Evolutionary conservation across 2,329 filamentous ascomycete species (phyloP).

Genomic region (Arthrobotrys sinensis): DNA sequence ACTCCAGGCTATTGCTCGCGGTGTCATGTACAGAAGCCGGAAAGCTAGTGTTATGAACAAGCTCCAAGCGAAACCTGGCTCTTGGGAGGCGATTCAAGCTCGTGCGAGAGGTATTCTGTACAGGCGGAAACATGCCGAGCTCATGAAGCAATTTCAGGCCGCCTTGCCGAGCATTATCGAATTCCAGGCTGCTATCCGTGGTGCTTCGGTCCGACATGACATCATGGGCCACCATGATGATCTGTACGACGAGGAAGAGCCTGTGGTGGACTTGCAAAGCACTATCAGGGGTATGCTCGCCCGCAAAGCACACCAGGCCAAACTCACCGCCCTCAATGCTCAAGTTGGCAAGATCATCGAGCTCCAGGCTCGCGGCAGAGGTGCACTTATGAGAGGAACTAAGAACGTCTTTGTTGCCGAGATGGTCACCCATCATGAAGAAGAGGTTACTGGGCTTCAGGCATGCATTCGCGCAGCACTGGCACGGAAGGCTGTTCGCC

Average conservation of each 20-base stretch:
- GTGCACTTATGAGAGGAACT: conserved; percentile 79
- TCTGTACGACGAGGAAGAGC: conserved; percentile 75
- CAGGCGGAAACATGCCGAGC: conserved; percentile 72
- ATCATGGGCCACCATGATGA: conserved; percentile 87
- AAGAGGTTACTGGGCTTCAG: conserved; percentile 80
- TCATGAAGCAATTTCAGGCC: conserved; percentile 72
- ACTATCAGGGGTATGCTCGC: conserved; percentile 69
- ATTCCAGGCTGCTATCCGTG: conserved; percentile 83
- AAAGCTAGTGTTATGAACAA: conserved; percentile 72
- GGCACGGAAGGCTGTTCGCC: conserved; percentile 80
- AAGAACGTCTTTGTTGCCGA: conserved; percentile 77
- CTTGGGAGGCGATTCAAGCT: conserved; percentile 76
- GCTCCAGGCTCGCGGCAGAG: conserved; percentile 78
- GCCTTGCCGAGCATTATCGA: conserved; percentile 74
- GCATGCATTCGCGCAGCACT: conserved; percentile 84
- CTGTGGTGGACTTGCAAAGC: conserved; percentile 73
- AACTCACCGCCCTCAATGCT: conserved; percentile 72
- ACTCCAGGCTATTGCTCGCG: conserved; percentile 79
- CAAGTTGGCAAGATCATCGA: conserved; percentile 65
- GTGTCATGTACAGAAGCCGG: conserved; percentile 75
- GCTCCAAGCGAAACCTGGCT: conserved; percentile 71
- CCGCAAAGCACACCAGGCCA: conserved; percentile 65
- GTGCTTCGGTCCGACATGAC: conserved; percentile 78
- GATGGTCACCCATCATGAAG: conserved; percentile 76
- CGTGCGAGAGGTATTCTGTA: conserved; percentile 76